Base-by-base conservation (phyloP, 495 filamentous ascomycete genomes). In the Amphirosellinia nigrospora region DNA sequence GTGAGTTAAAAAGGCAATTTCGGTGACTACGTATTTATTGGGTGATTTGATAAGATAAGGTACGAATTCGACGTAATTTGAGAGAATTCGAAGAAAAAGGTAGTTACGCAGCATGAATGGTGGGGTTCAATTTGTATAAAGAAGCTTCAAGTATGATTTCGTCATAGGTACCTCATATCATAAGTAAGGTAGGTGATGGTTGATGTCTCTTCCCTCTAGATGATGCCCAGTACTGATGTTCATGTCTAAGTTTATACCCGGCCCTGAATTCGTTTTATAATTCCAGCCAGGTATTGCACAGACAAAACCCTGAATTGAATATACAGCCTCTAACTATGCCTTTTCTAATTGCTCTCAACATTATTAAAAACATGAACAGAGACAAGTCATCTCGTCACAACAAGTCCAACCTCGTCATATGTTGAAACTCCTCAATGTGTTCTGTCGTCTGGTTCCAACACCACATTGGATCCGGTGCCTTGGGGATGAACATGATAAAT, bases 391-490 rank as follows among this genome's bases (percentile, higher is more conserved):
- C 50, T 0, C 3, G 21, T 70, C 50, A 70, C 43, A 70, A 58
- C 60, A 70, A 21, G 60, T 70, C 68, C 48, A 70, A 19, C 38
- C 23, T 64, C 48, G 68, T 70, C 68, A 70, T 64, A 38, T 21
- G 19, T 4, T 70, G 68, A 45, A 64, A 70, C 36, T 52, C 60
- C 38, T 70, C 36, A 10, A 70, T 70, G 21, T 64, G 23, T 32
- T 74, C 73, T 50, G 68, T 77, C 45, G 66, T 64, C 13, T 78
- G 78, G 70, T 75, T 69, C 45, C 69, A 77, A 4, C 68, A 67
- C 53, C 68, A 78, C 68, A 69, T 73, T 36, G 76, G 73, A 1
- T 71, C 72, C 19, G 72, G 66, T 15, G n/a, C 77, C 19, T 77
- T 79, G 38, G 68, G 68, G 48, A 70, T 43, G 19, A 63, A 59